These are phyloP conservation scores for Austroboletus niveus DNA, from an alignment of 1,284 basidiomycete genomes.

Conservation along the genomic window DNA sequence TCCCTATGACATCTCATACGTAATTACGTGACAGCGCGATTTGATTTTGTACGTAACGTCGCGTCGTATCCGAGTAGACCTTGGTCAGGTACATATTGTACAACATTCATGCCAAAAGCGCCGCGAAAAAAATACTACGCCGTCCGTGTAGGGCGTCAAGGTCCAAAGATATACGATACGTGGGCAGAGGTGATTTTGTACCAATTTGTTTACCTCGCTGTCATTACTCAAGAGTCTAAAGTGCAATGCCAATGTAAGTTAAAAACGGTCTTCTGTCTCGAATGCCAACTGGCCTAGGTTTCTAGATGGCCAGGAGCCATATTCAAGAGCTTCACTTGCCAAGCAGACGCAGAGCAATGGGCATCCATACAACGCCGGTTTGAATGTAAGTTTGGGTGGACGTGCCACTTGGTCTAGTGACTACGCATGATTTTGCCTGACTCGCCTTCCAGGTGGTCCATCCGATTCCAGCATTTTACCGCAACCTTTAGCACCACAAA, in stretches of 20 bases:
- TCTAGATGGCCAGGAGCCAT: conserved; percentile 45
- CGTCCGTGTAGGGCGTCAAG: conserved; percentile 51
- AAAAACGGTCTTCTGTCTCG: conserved; percentile 2
- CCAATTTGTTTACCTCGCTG: background rate
- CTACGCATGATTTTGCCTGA: background rate
- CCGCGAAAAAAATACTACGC: conserved; percentile 52
- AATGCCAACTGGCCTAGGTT: conserved; percentile 35
- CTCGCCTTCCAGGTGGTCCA: conserved; percentile 7
- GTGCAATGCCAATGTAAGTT: conserved; percentile 41
- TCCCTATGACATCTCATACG: background rate
- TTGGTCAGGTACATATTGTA: background rate
- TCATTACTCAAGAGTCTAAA: conserved; percentile 20
- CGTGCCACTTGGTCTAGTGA: background rate
- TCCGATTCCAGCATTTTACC: background rate
- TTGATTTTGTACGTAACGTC: background rate
- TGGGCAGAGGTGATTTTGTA: conserved; percentile 51
- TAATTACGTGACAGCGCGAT: background rate
- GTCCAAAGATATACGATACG: conserved; percentile 49
- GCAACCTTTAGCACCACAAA: background rate
- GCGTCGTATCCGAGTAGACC: background rate
- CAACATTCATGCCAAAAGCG: conserved; percentile 32
- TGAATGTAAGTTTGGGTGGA: conserved; percentile 18
- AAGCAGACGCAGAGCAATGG: conserved; percentile 46
- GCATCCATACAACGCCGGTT: conserved; percentile 21
- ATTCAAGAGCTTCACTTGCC: conserved; percentile 48